A percentile compares a stretch with the other conserved stretches of the same genome.
Conservation (phyloP, 371 early-diverging fungal genomes). For the Haplosporangium sp. region DNA sequence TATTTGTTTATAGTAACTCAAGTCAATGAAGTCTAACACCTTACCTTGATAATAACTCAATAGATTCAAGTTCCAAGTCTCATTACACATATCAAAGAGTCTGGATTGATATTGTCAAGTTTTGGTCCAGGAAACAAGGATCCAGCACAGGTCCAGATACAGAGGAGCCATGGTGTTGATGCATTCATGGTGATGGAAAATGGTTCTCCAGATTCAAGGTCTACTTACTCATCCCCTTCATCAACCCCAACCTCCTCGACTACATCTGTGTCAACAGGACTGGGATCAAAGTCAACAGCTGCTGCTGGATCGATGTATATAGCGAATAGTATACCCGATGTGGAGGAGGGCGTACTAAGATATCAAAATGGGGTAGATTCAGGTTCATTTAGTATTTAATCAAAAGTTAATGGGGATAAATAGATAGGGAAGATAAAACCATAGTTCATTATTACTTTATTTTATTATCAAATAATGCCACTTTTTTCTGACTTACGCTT, state of each 20-base stretch:
- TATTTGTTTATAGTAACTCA: too few species aligned
- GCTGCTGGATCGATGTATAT: slow-evolving; percentile 38
- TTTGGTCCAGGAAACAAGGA: slow-evolving; percentile 84
- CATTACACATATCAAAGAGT: slow-evolving; percentile 90
- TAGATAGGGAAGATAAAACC: not conserved
- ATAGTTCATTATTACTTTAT: not conserved
- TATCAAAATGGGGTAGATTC: slow-evolving; percentile 55
- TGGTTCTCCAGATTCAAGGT: slow-evolving; percentile 12
- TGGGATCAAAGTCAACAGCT: slow-evolving; percentile 4
- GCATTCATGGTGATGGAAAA: slow-evolving; percentile 75
- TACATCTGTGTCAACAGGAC: not conserved
- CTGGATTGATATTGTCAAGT: slow-evolving; percentile 88
- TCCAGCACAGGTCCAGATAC: slow-evolving; percentile 68
- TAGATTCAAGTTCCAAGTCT: slow-evolving; percentile 87
- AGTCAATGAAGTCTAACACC: too few species aligned
- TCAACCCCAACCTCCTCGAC: slow-evolving; percentile 1
- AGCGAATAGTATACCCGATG: slow-evolving; percentile 40
- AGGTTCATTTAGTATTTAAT: slow-evolving; percentile 26
- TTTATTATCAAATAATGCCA: not conserved
- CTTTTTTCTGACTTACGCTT: too few species aligned
- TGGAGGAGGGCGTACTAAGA: slow-evolving; percentile 47
- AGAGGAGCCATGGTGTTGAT: slow-evolving; percentile 89
- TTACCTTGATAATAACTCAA: too few species aligned
- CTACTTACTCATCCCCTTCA: not conserved
- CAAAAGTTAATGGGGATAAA: not conserved